These are phyloP conservation scores for Podospora conica DNA, from an alignment of 495 filamentous ascomycete species.

Conservation along the genomic window DNA sequence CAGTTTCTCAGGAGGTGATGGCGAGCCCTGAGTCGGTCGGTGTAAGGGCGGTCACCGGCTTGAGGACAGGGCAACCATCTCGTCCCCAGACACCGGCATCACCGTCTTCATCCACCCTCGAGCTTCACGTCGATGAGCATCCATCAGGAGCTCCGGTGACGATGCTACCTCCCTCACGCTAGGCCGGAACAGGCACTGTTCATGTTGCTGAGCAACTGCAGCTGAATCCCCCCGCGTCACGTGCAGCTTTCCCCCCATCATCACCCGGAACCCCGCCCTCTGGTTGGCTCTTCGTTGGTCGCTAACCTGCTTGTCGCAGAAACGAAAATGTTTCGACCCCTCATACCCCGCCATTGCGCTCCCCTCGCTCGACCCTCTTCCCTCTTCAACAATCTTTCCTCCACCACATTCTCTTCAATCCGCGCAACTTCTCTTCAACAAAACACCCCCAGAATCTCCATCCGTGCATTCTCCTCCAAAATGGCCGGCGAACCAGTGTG, in stretches of 20 bases:
- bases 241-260: slow-evolving; percentile 2
- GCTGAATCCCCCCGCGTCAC: not conserved
- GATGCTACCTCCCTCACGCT: not conserved
- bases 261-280: not conserved
- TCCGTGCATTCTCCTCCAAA: slow-evolving; percentile 30
- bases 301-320: slow-evolving; percentile 26
- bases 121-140: not conserved
- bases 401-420: slow-evolving; percentile 26
- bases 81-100: not conserved
- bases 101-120: not conserved
- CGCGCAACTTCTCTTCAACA: slow-evolving; percentile 23
- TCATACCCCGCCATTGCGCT: slow-evolving; percentile 44
- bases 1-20: not conserved
- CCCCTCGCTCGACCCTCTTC: slow-evolving; percentile 35
- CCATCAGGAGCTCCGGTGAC: not conserved
- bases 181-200: not conserved
- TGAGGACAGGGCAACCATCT: not conserved
- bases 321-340: slow-evolving; percentile 34
- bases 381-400: slow-evolving; percentile 31
- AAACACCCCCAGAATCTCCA: slow-evolving; percentile 24
- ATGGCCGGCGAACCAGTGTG: slow-evolving; percentile 27
- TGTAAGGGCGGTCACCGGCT: not conserved
- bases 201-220: not conserved
- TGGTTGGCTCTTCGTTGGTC: slow-evolving; percentile 22
- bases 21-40: not conserved